These are phyloP conservation scores for Prillingera fragicola DNA, from an alignment of 1,284 basidiomycete species.

Conservation along the genomic window DNA sequence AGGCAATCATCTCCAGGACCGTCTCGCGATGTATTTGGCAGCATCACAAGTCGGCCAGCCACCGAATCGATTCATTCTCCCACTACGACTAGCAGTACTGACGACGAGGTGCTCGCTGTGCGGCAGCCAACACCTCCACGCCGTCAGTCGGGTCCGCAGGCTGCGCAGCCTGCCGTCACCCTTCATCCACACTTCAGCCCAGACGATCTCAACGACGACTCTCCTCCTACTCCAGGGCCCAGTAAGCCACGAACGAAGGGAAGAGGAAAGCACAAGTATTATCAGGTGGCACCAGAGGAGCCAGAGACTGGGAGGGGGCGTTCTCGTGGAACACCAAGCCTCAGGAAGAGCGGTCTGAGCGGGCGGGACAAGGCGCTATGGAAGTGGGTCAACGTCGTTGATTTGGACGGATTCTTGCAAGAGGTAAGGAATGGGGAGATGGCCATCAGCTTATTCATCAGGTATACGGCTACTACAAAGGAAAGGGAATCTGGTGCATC, in stretches of 20 bases:
- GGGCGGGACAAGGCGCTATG: constrained; percentile 86
- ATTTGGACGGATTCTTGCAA: constrained; percentile 89
- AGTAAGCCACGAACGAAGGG: constrained; percentile 2
- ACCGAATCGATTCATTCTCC: no score
- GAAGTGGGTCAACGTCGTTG: constrained; percentile 98
- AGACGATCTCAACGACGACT: neutral
- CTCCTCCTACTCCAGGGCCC: constrained; percentile 1
- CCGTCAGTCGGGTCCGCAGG: neutral
- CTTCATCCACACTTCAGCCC: neutral
- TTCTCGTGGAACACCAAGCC: no score
- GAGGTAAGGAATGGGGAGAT: constrained; percentile 57
- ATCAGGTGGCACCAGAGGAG: constrained; percentile 5
- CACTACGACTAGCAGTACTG: no score
- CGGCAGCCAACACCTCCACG: no score
- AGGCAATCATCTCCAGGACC: constrained; percentile 3
- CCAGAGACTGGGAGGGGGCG: neutral
- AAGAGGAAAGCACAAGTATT: constrained; percentile 11
- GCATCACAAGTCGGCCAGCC: no score
- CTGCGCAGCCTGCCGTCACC: neutral
- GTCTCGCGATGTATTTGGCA: no score
- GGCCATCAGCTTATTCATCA: constrained; percentile 20
- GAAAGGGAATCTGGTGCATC: constrained; percentile 93
- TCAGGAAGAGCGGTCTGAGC: constrained; percentile 57
- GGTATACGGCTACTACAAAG: constrained; percentile 86
- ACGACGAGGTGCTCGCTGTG: neutral